Evolutionary conservation across 2,329 filamentous ascomycete species (phyloP).

Genomic region (Claviceps sp.): DNA sequence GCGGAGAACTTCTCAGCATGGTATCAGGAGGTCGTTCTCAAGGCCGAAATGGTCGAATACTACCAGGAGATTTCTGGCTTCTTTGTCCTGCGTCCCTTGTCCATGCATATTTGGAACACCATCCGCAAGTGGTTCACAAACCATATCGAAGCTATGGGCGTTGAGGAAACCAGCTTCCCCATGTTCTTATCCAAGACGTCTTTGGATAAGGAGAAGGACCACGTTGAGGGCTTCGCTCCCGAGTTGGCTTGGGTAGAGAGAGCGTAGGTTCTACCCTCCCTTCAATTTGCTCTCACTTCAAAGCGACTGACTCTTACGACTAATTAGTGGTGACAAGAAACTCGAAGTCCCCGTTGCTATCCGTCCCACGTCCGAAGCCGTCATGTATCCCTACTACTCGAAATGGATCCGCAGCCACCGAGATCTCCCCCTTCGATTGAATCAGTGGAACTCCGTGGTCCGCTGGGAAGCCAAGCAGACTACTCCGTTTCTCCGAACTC

Average conservation of each 20-base stretch:
- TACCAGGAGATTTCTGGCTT: conserved; percentile 90
- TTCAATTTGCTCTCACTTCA: neutral
- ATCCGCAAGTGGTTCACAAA: conserved; percentile 55
- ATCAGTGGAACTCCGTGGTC: conserved; percentile 92
- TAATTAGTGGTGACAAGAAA: conserved; percentile 67
- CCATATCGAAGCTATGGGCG: conserved; percentile 79
- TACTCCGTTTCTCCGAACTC: conserved; percentile 73
- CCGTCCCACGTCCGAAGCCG: conserved; percentile 56
- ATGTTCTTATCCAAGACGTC: conserved; percentile 92
- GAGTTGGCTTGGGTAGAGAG: conserved; percentile 84
- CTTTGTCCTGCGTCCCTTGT: conserved; percentile 71
- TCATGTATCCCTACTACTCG: conserved; percentile 93
- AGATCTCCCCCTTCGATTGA: conserved; percentile 83
- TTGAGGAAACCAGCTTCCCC: conserved; percentile 93
- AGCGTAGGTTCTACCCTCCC: conserved; percentile 37
- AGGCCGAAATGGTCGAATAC: conserved; percentile 96
- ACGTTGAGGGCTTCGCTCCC: conserved; percentile 96
- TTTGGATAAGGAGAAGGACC: conserved; percentile 77
- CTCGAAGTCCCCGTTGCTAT: conserved; percentile 68
- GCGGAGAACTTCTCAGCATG: conserved; percentile 79
- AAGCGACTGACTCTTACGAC: conserved; percentile 17
- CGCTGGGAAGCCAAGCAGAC: conserved; percentile 96
- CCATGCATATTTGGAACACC: conserved; percentile 54
- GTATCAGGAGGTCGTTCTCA: conserved; percentile 96
- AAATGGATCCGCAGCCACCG: conserved; percentile 96